Percentiles rank a stretch among this genome's conserved stretches.
These are phyloP conservation scores for Nannochloris sp. DNA, from an alignment of 139 green algal species.

Conservation along the genomic window DNA sequence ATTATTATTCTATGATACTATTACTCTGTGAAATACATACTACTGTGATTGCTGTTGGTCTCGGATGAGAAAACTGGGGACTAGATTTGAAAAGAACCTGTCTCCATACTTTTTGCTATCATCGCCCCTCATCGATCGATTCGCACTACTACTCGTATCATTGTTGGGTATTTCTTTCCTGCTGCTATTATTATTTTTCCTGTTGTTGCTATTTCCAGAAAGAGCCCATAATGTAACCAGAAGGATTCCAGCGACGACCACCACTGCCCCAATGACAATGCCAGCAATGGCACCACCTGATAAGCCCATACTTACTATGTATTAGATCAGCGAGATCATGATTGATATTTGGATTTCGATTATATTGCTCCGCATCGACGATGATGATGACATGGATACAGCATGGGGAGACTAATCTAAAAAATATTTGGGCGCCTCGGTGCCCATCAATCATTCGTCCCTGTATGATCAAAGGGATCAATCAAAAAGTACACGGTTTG, in stretches of 20 bases:
- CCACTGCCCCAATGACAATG: slow-evolving; percentile 13
- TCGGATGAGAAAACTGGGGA: slow-evolving; percentile 6
- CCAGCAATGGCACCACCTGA: slow-evolving; percentile 6
- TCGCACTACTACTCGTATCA: neutral
- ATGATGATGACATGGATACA: too few relatives aligned
- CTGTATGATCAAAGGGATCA: too few relatives aligned
- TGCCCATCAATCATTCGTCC: too few relatives aligned
- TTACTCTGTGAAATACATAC: neutral
- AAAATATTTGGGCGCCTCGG: neutral
- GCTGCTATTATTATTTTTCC: neutral
- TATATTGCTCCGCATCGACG: too few relatives aligned
- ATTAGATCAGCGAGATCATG: too few relatives aligned
- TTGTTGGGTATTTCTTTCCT: neutral
- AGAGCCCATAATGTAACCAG: slow-evolving; percentile 2
- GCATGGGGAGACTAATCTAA: too few relatives aligned
- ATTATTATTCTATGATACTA: neutral
- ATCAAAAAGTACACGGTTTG: too few relatives aligned
- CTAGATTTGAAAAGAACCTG: slow-evolving; percentile 14
- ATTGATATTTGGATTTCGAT: too few relatives aligned
- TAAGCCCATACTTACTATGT: neutral
- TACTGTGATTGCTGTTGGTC: slow-evolving; percentile 1
- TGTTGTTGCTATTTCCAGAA: neutral
- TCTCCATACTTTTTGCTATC: slow-evolving; percentile 8
- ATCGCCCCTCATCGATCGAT: neutral
- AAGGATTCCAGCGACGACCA: neutral